Evolutionary conservation across 176 grass and related monocot species (phyloP).

Genomic region (Otatea glauca): DNA sequence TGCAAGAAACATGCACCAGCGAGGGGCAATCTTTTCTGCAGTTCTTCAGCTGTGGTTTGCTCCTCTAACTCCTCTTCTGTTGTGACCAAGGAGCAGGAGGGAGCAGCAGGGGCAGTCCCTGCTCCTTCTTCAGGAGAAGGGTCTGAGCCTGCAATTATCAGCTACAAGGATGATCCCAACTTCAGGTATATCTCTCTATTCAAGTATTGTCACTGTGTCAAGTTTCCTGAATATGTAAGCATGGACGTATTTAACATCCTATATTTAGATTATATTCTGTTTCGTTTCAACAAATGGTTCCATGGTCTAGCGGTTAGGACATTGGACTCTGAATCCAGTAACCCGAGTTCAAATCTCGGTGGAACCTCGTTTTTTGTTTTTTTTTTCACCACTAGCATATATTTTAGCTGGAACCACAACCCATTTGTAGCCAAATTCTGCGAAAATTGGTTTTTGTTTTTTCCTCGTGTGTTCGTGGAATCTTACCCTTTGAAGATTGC

Average conservation of each 20-base stretch:
- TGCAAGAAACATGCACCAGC: neutral
- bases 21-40: conserved; percentile 19
- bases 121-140: neutral
- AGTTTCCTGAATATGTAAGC: neutral
- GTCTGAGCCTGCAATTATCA: neutral
- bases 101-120: neutral
- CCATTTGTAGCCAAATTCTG: neutral
- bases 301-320: conserved; percentile 83
- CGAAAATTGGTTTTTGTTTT: neutral
- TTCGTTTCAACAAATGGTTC: too few relatives aligned
- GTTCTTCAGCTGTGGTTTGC: neutral
- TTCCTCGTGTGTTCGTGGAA: neutral
- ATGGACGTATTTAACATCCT: accelerated
- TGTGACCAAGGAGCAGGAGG: conserved; percentile 40
- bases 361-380: conserved; percentile 32
- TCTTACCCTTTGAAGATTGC: neutral
- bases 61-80: conserved; percentile 13
- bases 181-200: conserved; percentile 34
- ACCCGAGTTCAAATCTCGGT: conserved; percentile 81
- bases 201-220: neutral
- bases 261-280: too few relatives aligned
- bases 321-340: conserved; percentile 90
- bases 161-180: conserved; percentile 49
- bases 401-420: neutral
- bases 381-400: neutral